These are phyloP conservation scores for Heritiera littoralis DNA, from an alignment of 345 rosid species.

Conservation along the genomic window DNA sequence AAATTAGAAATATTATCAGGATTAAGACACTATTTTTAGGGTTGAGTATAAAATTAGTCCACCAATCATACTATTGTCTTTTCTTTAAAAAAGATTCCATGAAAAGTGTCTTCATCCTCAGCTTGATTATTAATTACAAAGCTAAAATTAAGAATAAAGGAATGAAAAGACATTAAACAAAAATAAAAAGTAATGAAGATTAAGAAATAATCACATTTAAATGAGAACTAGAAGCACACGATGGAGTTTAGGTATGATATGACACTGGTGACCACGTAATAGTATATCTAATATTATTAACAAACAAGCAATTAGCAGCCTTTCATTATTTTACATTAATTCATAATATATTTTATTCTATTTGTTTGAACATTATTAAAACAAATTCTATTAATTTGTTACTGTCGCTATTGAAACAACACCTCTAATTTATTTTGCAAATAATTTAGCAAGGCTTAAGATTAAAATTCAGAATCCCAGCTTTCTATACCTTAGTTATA, in stretches of 20 bases:
- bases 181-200: neutral
- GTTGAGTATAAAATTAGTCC: slow-evolving; percentile 10
- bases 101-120: slow-evolving; percentile 20
- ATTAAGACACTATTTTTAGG: slow-evolving; percentile 3
- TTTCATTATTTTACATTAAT: neutral
- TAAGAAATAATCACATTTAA: neutral
- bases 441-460: neutral
- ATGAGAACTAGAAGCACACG: neutral
- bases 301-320: slow-evolving; percentile 2
- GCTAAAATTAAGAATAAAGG: too few relatives aligned
- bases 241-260: slow-evolving; percentile 27
- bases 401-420: slow-evolving; percentile 1
- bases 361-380: neutral
- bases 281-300: neutral
- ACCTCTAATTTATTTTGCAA: neutral
- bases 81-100: slow-evolving; percentile 26
- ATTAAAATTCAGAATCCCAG: neutral
- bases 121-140: neutral
- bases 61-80: slow-evolving; percentile 25
- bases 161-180: neutral
- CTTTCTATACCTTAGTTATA: neutral
- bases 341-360: neutral
- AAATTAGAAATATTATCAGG: slow-evolving; percentile 9
- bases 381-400: neutral
- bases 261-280: slow-evolving; percentile 38